Percentiles rank a stretch among this genome's conserved stretches.
Conservation (phyloP, 129 eudicot genomes). For the Flaveria brownii region DNA sequence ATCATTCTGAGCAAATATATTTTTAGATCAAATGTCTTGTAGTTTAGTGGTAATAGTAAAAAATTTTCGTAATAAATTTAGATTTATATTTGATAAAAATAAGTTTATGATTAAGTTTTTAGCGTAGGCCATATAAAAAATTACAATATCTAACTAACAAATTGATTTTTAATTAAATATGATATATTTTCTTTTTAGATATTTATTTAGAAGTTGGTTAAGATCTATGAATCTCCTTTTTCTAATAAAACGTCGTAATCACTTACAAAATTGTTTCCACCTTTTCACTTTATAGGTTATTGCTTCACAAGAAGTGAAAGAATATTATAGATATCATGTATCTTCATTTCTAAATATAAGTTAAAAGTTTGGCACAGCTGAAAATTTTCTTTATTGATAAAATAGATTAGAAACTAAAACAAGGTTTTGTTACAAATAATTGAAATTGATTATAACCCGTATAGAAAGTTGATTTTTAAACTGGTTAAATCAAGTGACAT, state of each 20-base stretch:
- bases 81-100: not conserved
- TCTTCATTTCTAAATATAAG: not conserved
- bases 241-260: constrained; percentile 39
- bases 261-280: constrained; percentile 24
- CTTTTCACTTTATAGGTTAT: constrained; percentile 35
- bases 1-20: too few relatives aligned
- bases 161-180: not conserved
- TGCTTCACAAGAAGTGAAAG: constrained; percentile 41
- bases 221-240: constrained; percentile 31
- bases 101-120: not conserved
- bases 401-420: too few relatives aligned
- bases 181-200: not conserved
- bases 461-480: too few relatives aligned
- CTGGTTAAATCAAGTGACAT: too few relatives aligned
- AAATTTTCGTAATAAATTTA: too few relatives aligned
- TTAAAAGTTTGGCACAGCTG: not conserved
- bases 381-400: too few relatives aligned
- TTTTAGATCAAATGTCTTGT: too few relatives aligned
- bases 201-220: constrained; percentile 21
- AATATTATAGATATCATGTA: constrained; percentile 20
- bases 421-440: too few relatives aligned
- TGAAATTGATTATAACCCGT: too few relatives aligned
- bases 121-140: too few relatives aligned
- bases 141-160: not conserved
- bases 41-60: too few relatives aligned